Conservation (phyloP, 768 basidiomycete species). For the Boletus tomentosulus region DNA sequence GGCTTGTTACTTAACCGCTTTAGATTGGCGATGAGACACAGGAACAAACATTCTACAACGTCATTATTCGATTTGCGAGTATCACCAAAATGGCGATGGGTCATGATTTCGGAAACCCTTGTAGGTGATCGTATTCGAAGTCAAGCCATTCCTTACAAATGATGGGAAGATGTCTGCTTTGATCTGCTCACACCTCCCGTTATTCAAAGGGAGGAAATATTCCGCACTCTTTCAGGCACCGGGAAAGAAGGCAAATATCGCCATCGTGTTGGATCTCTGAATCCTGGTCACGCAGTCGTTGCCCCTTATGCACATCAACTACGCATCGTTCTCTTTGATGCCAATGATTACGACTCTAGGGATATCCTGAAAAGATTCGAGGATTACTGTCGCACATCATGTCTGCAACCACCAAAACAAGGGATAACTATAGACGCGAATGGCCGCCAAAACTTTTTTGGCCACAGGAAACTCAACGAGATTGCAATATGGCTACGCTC, state of each 20-base stretch:
- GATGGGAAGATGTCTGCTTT: constrained; percentile 56
- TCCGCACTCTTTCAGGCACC: constrained; percentile 40
- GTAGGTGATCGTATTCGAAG: constrained; percentile 34
- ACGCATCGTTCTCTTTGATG: constrained; percentile 54
- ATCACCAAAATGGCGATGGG: constrained; percentile 61
- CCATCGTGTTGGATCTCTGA: constrained; percentile 53
- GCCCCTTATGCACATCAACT: constrained; percentile 72
- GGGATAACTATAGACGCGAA: constrained; percentile 46
- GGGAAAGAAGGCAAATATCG: constrained; percentile 41
- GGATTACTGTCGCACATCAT: constrained; percentile 49
- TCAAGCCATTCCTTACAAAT: constrained; percentile 9
- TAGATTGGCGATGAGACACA: constrained; percentile 57
- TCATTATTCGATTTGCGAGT: constrained; percentile 53
- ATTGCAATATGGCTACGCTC: constrained; percentile 41
- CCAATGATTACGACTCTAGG: constrained; percentile 32
- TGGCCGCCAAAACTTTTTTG: constrained; percentile 47
- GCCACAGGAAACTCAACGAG: constrained; percentile 40
- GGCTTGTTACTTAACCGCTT: neutral
- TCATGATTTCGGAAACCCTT: constrained; percentile 57
- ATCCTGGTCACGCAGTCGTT: constrained; percentile 53
- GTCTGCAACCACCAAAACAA: constrained; percentile 35
- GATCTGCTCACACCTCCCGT: constrained; percentile 62
- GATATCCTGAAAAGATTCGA: constrained; percentile 47
- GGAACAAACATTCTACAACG: constrained; percentile 46
- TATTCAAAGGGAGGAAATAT: constrained; percentile 57